These are phyloP conservation scores for Mycena sp. DNA, from an alignment of 1,284 basidiomycete species.

Conservation along the genomic window DNA sequence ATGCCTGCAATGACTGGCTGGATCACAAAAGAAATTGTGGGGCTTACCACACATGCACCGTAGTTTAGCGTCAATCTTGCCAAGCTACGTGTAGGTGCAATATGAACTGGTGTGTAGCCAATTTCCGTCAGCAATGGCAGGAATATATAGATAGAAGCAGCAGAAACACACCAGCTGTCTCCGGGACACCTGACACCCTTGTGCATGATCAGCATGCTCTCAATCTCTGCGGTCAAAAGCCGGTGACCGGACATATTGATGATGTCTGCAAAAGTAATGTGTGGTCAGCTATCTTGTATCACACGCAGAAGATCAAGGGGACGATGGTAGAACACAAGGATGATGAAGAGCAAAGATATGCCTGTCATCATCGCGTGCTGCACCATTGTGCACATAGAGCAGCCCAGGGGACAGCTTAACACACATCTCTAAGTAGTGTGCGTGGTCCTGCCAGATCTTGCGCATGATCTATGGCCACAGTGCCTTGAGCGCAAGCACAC, in stretches of 20 bases:
- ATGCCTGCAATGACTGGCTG: too few relatives aligned
- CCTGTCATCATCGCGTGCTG: conserved; percentile 92
- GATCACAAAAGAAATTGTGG: too few relatives aligned
- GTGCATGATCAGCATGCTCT: conserved; percentile 94
- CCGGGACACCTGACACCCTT: conserved; percentile 94
- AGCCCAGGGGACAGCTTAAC: conserved; percentile 89
- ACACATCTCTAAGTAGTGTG: conserved; percentile 93
- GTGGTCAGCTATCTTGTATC: background rate
- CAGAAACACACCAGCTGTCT: conserved; percentile 77
- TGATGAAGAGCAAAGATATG: conserved; percentile 72
- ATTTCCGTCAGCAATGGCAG: too few relatives aligned
- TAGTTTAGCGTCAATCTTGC: too few relatives aligned
- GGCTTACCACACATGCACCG: too few relatives aligned
- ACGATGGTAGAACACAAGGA: background rate
- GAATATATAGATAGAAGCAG: too few relatives aligned
- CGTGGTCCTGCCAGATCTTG: conserved; percentile 93
- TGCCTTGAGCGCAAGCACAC: conserved; percentile 86
- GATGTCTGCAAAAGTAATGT: conserved; percentile 65
- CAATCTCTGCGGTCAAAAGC: conserved; percentile 97
- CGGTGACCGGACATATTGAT: conserved; percentile 98
- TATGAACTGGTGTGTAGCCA: too few relatives aligned
- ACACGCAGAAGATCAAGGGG: background rate
- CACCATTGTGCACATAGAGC: conserved; percentile 98
- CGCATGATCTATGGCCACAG: conserved; percentile 99
- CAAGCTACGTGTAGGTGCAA: too few relatives aligned